These are phyloP conservation scores for Zoysia pacifica DNA, from an alignment of 176 grass and related monocot genomes.

Conservation along the genomic window DNA sequence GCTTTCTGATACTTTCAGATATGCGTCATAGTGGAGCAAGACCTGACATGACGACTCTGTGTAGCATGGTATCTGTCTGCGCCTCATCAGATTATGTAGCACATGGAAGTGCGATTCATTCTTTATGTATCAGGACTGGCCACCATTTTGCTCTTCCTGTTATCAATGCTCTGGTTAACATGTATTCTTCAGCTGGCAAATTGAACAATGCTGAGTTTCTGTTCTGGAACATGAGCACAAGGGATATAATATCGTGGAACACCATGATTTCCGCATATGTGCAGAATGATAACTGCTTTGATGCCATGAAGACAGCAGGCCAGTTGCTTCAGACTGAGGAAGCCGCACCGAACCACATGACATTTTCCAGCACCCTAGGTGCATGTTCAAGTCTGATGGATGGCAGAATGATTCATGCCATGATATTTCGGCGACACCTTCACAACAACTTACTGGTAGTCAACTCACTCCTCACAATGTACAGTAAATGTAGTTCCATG, in stretches of 20 bases:
- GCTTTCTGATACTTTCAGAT: slow-evolving; percentile 59
- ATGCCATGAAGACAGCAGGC: slow-evolving; percentile 48
- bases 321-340: slow-evolving; percentile 48
- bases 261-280: slow-evolving; percentile 71
- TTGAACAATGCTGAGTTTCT: slow-evolving; percentile 48
- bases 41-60: slow-evolving; percentile 34
- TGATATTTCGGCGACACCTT: slow-evolving; percentile 54
- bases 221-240: slow-evolving; percentile 59
- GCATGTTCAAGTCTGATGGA: slow-evolving; percentile 59
- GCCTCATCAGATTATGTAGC: slow-evolving; percentile 42
- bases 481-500: slow-evolving; percentile 66
- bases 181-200: slow-evolving; percentile 60
- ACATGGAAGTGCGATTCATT: slow-evolving; percentile 58
- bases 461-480: slow-evolving; percentile 75
- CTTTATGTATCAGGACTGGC: slow-evolving; percentile 44
- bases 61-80: slow-evolving; percentile 41
- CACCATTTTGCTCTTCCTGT: slow-evolving; percentile 26
- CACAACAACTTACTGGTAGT: slow-evolving; percentile 48
- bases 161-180: slow-evolving; percentile 39
- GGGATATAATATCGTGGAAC: slow-evolving; percentile 86
- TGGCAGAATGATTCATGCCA: slow-evolving; percentile 73
- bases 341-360: slow-evolving; percentile 58
- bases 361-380: slow-evolving; percentile 73
- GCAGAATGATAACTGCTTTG: slow-evolving; percentile 32
- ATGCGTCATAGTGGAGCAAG: slow-evolving; percentile 7